These are phyloP conservation scores for Chlorella sorokiniana DNA, from an alignment of 139 green algal genomes.

Conservation along the genomic window DNA sequence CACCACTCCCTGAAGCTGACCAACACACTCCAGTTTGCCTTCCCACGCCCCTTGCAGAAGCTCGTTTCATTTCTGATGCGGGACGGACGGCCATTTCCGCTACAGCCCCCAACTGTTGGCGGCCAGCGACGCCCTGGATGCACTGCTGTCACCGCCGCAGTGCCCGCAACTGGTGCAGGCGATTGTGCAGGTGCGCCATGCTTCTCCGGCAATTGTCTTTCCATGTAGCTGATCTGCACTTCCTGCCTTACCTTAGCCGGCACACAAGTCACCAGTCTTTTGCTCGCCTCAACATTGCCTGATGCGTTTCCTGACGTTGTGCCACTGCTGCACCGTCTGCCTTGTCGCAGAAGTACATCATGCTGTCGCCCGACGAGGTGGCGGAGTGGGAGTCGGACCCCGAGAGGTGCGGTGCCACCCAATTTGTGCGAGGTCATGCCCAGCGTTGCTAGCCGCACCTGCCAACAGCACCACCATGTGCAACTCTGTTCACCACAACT, in stretches of 20 bases:
- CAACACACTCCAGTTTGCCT: neutral
- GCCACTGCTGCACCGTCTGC: neutral
- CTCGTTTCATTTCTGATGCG: neutral
- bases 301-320: neutral
- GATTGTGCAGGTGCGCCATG: slow-evolving; percentile 13
- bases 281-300: neutral
- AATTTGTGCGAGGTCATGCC: no score
- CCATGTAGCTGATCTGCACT: neutral
- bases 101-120: slow-evolving; percentile 5
- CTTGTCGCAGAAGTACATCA: slow-evolving; percentile 69
- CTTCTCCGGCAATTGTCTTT: neutral
- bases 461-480: no score
- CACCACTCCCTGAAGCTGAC: neutral
- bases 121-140: slow-evolving; percentile 41
- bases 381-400: slow-evolving; percentile 73
- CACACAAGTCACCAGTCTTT: no score
- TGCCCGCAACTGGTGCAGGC: slow-evolving; percentile 39
- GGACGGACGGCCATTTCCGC: neutral
- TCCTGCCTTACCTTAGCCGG: no score
- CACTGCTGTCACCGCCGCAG: slow-evolving; percentile 31
- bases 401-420: slow-evolving; percentile 24
- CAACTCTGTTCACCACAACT: no score
- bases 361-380: slow-evolving; percentile 73
- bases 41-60: neutral
- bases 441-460: no score